phyloP scores from a whole-genome alignment of 805 yeast genomes.

The Phaffomyces opuntiae region DNA sequence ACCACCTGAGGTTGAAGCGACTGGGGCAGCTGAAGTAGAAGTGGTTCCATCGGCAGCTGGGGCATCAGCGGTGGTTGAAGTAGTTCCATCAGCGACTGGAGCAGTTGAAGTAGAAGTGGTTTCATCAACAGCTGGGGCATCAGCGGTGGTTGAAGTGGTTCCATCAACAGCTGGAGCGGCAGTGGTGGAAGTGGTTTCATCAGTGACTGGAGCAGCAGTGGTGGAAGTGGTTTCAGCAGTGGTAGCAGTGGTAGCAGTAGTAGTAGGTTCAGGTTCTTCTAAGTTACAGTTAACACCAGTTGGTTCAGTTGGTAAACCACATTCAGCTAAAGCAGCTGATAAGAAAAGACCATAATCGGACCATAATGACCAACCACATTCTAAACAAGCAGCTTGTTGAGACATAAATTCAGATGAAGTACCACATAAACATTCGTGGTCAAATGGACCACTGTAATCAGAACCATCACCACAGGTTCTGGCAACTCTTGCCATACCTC shows the following conservation, averaged over 20 bases:
- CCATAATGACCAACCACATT: conserved; percentile 10
- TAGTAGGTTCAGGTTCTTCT: conserved; percentile 4
- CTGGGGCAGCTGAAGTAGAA: background rate
- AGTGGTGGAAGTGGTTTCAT: background rate
- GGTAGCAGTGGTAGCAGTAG: background rate
- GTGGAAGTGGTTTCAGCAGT: background rate
- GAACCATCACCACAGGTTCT: conserved; percentile 4
- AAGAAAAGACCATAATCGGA: conserved; percentile 1
- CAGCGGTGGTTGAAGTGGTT: background rate
- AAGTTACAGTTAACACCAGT: conserved; percentile 1
- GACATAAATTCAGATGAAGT: background rate
- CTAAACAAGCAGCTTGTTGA: conserved; percentile 4
- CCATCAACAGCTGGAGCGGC: background rate
- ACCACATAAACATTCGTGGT: conserved; percentile 6
- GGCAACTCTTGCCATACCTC: conserved; percentile 5
- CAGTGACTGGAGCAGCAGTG: background rate
- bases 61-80: background rate
- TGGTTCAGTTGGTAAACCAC: conserved; percentile 6
- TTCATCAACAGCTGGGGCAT: background rate
- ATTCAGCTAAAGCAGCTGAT: conserved; percentile 2
- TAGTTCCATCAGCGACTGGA: background rate
- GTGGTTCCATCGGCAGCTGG: background rate
- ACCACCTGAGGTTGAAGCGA: background rate
- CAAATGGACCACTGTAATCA: conserved; percentile 5
- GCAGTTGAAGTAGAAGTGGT: background rate